These are phyloP conservation scores for Golubevia sp. DNA, from an alignment of 1,284 basidiomycete genomes.

Conservation along the genomic window DNA sequence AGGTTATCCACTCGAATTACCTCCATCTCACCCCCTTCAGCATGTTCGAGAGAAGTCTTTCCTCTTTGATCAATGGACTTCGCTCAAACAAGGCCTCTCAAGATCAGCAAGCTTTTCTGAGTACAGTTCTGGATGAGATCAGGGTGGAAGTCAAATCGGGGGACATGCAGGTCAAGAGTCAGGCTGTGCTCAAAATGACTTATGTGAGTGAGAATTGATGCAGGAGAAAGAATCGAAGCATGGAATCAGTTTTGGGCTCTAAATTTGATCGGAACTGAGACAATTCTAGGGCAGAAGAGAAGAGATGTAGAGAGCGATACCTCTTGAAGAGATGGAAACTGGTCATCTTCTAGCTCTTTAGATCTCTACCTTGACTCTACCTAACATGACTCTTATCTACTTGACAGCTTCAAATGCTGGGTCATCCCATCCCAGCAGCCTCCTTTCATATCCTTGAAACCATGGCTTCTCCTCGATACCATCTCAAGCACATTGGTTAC, in stretches of 20 bases:
- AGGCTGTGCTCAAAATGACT: slow-evolving; percentile 90
- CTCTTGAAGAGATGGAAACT: slow-evolving; percentile 30
- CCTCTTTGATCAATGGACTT: slow-evolving; percentile 57
- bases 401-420: slow-evolving; percentile 84
- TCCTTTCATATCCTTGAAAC: slow-evolving; percentile 85
- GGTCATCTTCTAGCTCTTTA: slow-evolving; percentile 1
- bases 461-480: slow-evolving; percentile 89
- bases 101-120: no score
- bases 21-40: not conserved
- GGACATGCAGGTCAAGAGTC: slow-evolving; percentile 96
- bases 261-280: not conserved
- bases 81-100: slow-evolving; percentile 41
- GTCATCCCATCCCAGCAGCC: slow-evolving; percentile 83
- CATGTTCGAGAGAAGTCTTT: slow-evolving; percentile 59
- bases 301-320: not conserved
- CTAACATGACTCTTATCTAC: slow-evolving; percentile 3
- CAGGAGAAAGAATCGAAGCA: no score
- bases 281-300: not conserved
- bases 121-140: slow-evolving; percentile 71
- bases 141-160: slow-evolving; percentile 85
- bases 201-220: slow-evolving; percentile 81
- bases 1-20: not conserved
- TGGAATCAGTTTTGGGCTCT: no score
- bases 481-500: slow-evolving; percentile 94
- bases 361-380: slow-evolving; percentile 18